Evolutionary conservation across 768 basidiomycete genomes (phyloP).

Genomic region (Gymnopilus junonius): DNA sequence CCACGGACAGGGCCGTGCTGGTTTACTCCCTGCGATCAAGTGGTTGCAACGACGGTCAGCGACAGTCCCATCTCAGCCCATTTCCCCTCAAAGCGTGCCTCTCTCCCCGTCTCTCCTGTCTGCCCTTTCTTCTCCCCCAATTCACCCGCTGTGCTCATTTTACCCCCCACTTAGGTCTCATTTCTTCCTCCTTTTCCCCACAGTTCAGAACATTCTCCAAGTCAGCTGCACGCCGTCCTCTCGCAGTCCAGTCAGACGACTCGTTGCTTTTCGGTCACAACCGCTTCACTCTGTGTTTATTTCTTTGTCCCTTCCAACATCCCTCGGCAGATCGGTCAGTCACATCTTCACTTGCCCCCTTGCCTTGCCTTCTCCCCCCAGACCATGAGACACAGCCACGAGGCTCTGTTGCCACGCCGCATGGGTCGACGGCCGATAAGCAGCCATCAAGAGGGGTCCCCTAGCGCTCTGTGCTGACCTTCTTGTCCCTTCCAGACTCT

Average conservation of each 20-base stretch:
- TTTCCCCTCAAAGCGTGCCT: conserved; percentile 7
- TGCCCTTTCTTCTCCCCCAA: conserved; percentile 6
- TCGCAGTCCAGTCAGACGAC: conserved; percentile 6
- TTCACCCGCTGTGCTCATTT: conserved; percentile 13
- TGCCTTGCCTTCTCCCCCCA: conserved; percentile 1
- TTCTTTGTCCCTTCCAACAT: conserved; percentile 10
- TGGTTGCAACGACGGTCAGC: conserved; percentile 49
- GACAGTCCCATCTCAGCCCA: conserved; percentile 33
- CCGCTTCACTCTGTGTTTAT: neutral
- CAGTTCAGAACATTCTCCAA: conserved; percentile 1
- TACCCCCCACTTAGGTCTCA: neutral
- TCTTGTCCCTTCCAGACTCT: conserved; percentile 12
- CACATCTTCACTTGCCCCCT: conserved; percentile 11
- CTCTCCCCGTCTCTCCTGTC: conserved; percentile 4
- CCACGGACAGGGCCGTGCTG: conserved; percentile 40
- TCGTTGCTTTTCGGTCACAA: conserved; percentile 1
- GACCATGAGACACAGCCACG: conserved; percentile 38
- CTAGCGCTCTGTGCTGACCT: conserved; percentile 21
- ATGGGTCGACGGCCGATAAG: conserved; percentile 19
- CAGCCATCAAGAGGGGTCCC: neutral
- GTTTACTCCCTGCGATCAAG: conserved; percentile 41
- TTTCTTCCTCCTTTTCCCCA: neutral
- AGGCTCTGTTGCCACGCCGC: conserved; percentile 45
- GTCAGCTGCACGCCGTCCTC: neutral
- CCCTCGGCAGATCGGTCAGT: conserved; percentile 24